These are phyloP conservation scores for Primulina huaijiensis DNA, from an alignment of 257 asterid species.

Conservation along the genomic window DNA sequence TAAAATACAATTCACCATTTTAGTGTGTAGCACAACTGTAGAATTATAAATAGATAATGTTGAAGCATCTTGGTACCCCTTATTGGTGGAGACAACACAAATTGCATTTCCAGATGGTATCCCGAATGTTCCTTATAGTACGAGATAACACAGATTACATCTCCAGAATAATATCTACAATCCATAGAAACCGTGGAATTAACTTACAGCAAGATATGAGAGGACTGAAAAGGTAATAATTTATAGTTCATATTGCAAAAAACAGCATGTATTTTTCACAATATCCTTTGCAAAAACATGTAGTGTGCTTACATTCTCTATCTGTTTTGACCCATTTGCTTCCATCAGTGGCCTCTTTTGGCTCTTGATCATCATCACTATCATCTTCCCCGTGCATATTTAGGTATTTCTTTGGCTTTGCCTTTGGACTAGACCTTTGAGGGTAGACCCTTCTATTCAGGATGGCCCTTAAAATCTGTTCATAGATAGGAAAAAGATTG, in stretches of 20 bases:
- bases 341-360: conserved; percentile 25
- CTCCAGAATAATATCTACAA: conserved; percentile 82
- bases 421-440: conserved; percentile 40
- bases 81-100: conserved; percentile 16
- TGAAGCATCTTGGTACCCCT: conserved; percentile 27
- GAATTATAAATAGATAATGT: background rate
- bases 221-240: background rate
- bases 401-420: conserved; percentile 42
- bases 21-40: background rate
- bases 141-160: conserved; percentile 36
- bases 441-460: conserved; percentile 70
- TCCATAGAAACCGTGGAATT: background rate
- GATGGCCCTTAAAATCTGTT: conserved; percentile 64
- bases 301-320: conserved; percentile 61
- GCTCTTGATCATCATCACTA: conserved; percentile 36
- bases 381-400: conserved; percentile 35
- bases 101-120: conserved; percentile 19
- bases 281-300: background rate
- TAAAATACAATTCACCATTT: background rate
- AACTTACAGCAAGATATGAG: background rate
- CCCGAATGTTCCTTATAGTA: conserved; percentile 21
- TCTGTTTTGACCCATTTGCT: conserved; percentile 88
- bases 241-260: background rate
- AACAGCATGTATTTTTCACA: background rate
- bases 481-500: background rate